Evolutionary conservation across 1,284 basidiomycete species (phyloP), one percentile per base, ranked within the genome.

Genomic region (Peniophora sp.): DNA sequence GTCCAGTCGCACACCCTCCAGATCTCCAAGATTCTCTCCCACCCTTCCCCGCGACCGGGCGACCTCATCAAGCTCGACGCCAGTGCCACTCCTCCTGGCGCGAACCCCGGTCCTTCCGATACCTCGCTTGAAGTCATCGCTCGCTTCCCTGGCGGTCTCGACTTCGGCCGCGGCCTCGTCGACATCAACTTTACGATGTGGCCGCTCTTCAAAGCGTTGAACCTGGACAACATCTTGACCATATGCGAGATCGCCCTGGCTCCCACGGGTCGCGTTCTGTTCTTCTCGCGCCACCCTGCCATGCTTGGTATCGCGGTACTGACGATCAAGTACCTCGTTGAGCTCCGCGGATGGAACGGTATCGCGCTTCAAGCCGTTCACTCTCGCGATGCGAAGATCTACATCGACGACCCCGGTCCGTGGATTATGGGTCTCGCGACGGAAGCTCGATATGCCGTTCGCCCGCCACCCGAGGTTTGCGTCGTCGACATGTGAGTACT

Each of bases 161-260:
- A 92, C 65, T 92, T 92, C 61, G 88, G 88, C 18, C 77, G 83
- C 48, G 88, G 88, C 3, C 69, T 92, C 48, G 88, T 92, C 24
- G 88, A 92, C 58, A 87, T 89, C 60, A 92, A 92, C 65, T 95
- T 96, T 64, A 92, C 93, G 47, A 92, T 97, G 82, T 98, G 94
- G 93, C 95, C 95, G 0, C 65, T 98, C 50, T 97, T 98, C 79
- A 92, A 96, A 65, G 89, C 88, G 56, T 69, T 98, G 52, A 94
- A 94, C 60, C 80, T 97, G 52, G 95, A 97, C 65, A 94, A 97
- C 62, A 89, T 98, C 54, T 69, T 98, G 52, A 94, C 90, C 23
- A 88, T 93, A 52, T 92, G 92, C 63, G 95, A 98, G 78, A 88
- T 97, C 58, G 95, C 94, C 0, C 74, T 98, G 35, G 83, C 93